Evolutionary conservation across 2,329 filamentous ascomycete species (phyloP), one percentile per base, ranked within the genome.

Genomic region (Sordariomycetes sp.): DNA sequence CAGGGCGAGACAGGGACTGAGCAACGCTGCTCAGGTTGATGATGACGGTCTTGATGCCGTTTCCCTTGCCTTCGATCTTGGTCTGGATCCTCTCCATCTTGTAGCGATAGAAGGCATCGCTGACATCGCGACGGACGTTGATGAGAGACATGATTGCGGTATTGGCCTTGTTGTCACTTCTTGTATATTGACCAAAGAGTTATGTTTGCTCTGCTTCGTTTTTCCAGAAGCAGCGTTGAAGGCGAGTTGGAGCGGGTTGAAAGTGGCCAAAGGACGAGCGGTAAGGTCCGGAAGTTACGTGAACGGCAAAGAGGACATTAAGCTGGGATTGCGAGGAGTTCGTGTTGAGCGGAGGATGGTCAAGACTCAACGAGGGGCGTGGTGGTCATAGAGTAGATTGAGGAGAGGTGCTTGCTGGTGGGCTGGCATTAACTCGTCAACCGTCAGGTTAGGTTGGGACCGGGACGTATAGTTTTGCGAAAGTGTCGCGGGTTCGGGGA

Each of bases 51-150:
- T 99, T 99, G 84, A 99, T 99, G 70, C 94, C 94, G 78, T 99
- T 99, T 65, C 94, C 94, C 77, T 99, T 99, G 76, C 94, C 94
- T 78, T 99, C 94, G 67, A 99, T 95, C 82, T 99, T 99, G 73
- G 94, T 96, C 80, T 95, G 90, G 71, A 99, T 79, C 67, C 85
- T 87, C 79, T 97, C 94, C 94, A 99, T 99, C 85, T 99, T 99
- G 86, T 99, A 99, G 74, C 94, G 94, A 79, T 99, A 99, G 85
- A 96, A 99, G 76, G 87, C 87, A 78, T 99, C 94, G 80, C 86
- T 87, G 78, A 96, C 87, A 87, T 97, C 92, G 76, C 89, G 90
- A 75, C 91, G 91, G 76, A 97, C 91, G 77, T 99, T 99, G 84
- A 99, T 81, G 78, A 89, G 91, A 22, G 45, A 22, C 94, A 97